Conservation (phyloP, 2,329 filamentous ascomycete species). For the Leptodontidium sp. region DNA sequence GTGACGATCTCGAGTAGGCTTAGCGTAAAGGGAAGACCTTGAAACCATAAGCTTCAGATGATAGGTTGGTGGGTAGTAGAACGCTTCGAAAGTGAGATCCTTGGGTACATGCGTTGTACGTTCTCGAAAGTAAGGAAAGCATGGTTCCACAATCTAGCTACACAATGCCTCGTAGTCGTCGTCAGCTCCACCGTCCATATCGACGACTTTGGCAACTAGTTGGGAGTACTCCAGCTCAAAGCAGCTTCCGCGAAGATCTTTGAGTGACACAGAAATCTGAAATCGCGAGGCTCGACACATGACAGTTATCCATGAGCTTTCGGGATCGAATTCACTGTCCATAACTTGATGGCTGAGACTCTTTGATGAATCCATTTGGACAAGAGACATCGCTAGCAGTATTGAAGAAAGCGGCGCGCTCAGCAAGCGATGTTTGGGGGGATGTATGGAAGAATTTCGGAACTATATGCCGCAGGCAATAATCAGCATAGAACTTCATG, state of each 20-base stretch:
- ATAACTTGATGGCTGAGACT: conserved; percentile 25
- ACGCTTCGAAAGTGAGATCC: conserved; percentile 31
- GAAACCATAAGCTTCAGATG: conserved; percentile 31
- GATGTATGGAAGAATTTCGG: neutral
- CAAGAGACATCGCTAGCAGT: conserved; percentile 17
- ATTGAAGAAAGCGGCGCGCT: conserved; percentile 17
- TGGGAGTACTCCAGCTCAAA: conserved; percentile 30
- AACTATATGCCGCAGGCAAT: conserved; percentile 13
- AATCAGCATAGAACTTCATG: conserved; percentile 13
- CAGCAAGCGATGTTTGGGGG: neutral
- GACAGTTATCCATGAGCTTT: conserved; percentile 26
- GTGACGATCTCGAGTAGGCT: conserved; percentile 27
- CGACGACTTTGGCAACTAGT: conserved; percentile 25
- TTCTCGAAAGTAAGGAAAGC: conserved; percentile 32
- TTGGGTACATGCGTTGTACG: conserved; percentile 25
- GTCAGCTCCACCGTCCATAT: conserved; percentile 28
- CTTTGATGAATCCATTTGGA: conserved; percentile 24
- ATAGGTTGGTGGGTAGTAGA: conserved; percentile 30
- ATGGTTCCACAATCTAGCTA: conserved; percentile 31
- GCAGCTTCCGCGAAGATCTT: conserved; percentile 25
- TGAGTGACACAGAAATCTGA: conserved; percentile 26
- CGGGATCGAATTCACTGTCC: conserved; percentile 25
- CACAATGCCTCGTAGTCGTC: conserved; percentile 30
- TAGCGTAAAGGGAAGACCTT: conserved; percentile 24
- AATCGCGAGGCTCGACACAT: conserved; percentile 28